phyloP scores from a whole-genome alignment of 139 green algal species.

The Chlamydomonas eustigma region DNA sequence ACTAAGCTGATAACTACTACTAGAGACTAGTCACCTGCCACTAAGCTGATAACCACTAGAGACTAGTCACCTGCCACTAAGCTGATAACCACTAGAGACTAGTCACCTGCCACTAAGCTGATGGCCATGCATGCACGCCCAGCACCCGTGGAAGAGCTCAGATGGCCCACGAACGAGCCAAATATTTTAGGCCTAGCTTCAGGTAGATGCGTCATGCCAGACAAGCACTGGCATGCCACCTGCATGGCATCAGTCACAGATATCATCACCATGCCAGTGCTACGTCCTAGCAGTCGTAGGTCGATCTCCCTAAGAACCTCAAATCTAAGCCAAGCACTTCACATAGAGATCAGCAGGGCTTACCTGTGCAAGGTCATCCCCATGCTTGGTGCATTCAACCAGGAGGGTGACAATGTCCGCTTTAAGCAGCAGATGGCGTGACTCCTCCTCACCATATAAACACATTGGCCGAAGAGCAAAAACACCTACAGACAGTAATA shows the following conservation, averaged over 20 bases:
- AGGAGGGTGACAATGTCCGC: not conserved
- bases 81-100: not conserved
- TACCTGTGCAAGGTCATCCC: no score
- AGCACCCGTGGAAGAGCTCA: not conserved
- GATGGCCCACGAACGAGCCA: not conserved
- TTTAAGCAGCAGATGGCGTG: not conserved
- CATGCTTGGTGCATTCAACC: constrained; percentile 6
- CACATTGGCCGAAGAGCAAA: not conserved
- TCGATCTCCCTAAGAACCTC: not conserved
- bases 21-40: not conserved
- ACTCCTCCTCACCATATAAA: constrained; percentile 2
- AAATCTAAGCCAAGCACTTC: no score
- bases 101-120: not conserved
- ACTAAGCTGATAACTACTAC: not conserved
- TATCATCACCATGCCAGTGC: not conserved
- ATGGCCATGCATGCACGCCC: not conserved
- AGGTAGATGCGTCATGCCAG: not conserved
- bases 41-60: not conserved
- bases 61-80: not conserved
- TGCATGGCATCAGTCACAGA: not conserved
- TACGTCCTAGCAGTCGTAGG: not conserved
- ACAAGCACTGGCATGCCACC: not conserved
- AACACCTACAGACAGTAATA: not conserved
- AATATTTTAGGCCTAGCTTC: not conserved
- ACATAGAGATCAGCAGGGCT: no score